Conservation (phyloP, 1,284 basidiomycete genomes). For the Fomitiporia mediterranea region DNA sequence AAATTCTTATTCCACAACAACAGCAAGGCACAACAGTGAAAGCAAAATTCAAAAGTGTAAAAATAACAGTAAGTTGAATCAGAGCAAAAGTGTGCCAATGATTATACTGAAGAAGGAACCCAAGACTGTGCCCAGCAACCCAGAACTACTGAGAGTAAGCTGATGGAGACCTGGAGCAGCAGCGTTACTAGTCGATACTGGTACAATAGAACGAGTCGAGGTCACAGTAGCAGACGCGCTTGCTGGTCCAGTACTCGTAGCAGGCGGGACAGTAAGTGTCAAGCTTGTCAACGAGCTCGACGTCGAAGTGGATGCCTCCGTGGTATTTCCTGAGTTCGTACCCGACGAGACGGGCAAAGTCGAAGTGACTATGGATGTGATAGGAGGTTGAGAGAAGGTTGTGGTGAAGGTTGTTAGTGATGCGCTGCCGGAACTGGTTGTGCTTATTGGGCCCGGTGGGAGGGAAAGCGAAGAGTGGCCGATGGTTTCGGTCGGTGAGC, state of each 20-base stretch:
- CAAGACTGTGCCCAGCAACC: too few species aligned
- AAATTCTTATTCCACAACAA: too few species aligned
- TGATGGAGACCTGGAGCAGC: not conserved
- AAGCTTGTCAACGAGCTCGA: not conserved
- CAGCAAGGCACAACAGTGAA: too few species aligned
- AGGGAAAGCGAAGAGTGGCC: not conserved
- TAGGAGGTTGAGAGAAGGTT: not conserved
- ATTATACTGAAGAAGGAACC: too few species aligned
- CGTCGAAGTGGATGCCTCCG: not conserved
- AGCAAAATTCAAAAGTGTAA: too few species aligned
- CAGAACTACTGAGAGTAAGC: too few species aligned
- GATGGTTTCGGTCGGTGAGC: not conserved
- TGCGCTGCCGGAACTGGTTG: not conserved
- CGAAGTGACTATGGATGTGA: not conserved
- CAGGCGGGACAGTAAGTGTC: not conserved
- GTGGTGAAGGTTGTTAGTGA: constrained; percentile 6
- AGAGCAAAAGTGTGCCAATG: too few species aligned
- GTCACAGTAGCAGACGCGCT: not conserved
- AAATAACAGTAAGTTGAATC: too few species aligned
- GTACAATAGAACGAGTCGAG: not conserved
- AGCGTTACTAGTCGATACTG: not conserved
- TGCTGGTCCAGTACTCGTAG: not conserved
- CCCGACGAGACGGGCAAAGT: not conserved
- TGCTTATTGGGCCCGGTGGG: not conserved
- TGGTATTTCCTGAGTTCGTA: not conserved